Base-by-base conservation (phyloP, 129 eudicot species). In the Solidago caesia region DNA sequence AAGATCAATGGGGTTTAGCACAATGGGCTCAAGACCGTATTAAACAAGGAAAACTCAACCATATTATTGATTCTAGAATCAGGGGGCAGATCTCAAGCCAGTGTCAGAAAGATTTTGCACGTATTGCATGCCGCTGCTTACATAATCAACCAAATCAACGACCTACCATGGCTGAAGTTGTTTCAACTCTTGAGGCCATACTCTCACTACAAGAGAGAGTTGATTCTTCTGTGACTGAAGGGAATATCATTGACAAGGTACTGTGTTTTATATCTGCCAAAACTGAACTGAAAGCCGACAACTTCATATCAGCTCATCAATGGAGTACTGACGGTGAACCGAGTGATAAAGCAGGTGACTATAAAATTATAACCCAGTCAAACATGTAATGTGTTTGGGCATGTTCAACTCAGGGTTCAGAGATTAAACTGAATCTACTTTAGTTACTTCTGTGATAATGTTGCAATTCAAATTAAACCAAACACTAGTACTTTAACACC, bases 51-150 rank as follows among this genome's bases (percentile, higher is more conserved):
- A 68, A 26, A 12, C 59, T 68, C 58, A 68, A 12, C 10, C 58
- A 47, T 68, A 68, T 47, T 13, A 68, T 48, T 47, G 72, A 47
- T 68, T 7, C 41, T 47, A 48, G 72, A 68, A 14, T 68, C 15
- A 27, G 21, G 41, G 72, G 72, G 58, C 72, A 67, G 8, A 46
- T 67, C 21, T 49, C 57, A 4, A 46, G 48, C 4, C 8, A 2
- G 15, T 47, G 72, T 67, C 57, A 11, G n/a, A 67, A 67, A 67
- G 72, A 67, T 43, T 46, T 67, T 67, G 72, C 58, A 7, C 59
- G 59, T 10, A 68, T 68, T 25, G 72, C 44, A 10, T 47, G 72
- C 6, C 16, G 55, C 21, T 68, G 72, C 16, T 33, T 68, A 47
- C 44, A 26, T 11, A n/a, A 68, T 25, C 55, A 27, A 6, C 72